Evolutionary conservation across 108 stramenopile genomes (phyloP).

Genomic region (Nitzschia inconspicua): DNA sequence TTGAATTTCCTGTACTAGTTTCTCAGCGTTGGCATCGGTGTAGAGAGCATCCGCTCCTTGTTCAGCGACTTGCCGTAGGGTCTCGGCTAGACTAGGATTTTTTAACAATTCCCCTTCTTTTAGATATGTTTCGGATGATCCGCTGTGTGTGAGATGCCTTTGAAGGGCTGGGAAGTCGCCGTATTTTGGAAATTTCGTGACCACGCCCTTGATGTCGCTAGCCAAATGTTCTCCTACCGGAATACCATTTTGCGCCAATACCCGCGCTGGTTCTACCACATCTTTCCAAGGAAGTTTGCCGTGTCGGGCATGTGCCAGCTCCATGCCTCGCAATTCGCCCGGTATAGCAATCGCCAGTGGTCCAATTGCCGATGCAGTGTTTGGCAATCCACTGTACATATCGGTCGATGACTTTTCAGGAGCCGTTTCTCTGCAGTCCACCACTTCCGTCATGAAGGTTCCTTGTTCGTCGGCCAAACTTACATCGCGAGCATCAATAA

Average conservation of each 20-base stretch:
- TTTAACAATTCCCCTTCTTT: slow-evolving; percentile 65
- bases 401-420: slow-evolving; percentile 40
- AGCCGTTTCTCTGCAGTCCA: slow-evolving; percentile 80
- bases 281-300: slow-evolving; percentile 53
- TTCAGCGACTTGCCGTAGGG: slow-evolving; percentile 44
- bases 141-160: slow-evolving; percentile 30
- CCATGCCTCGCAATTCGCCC: slow-evolving; percentile 75
- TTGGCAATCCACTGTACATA: slow-evolving; percentile 46
- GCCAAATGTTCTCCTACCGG: slow-evolving; percentile 39
- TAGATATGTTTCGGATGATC: slow-evolving; percentile 27
- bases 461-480: neutral
- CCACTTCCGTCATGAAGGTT: slow-evolving; percentile 51
- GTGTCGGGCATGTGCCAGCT: slow-evolving; percentile 62
- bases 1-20: slow-evolving; percentile 50
- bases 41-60: slow-evolving; percentile 67
- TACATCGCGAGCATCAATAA: slow-evolving; percentile 38
- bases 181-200: neutral
- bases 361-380: slow-evolving; percentile 43
- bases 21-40: slow-evolving; percentile 40
- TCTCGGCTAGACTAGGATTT: slow-evolving; percentile 45
- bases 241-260: slow-evolving; percentile 61
- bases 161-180: slow-evolving; percentile 19
- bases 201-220: slow-evolving; percentile 24
- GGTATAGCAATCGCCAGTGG: slow-evolving; percentile 69
- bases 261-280: slow-evolving; percentile 58